Evolutionary conservation across 345 rosid genomes (phyloP).

Genomic region (Hibiscus trionum): DNA sequence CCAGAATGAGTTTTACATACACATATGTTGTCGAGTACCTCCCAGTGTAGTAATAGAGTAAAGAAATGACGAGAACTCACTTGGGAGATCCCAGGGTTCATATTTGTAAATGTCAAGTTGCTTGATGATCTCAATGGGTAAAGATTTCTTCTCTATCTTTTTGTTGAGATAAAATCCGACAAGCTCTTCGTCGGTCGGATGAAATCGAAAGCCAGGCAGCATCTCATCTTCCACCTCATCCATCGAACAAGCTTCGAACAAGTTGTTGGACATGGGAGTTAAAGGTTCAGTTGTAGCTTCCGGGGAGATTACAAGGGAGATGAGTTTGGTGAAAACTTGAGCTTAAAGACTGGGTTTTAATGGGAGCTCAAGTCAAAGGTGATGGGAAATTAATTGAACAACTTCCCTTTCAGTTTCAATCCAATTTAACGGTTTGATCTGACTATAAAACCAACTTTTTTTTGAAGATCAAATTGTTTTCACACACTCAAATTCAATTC

Average conservation of each 20-base stretch:
- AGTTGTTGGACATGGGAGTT: constrained; percentile 1
- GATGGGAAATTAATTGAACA: constrained; percentile 10
- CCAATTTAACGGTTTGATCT: constrained; percentile 27
- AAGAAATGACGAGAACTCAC: constrained; percentile 34
- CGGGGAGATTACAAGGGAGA: not conserved
- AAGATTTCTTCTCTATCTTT: constrained; percentile 53
- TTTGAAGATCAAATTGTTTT: constrained; percentile 20
- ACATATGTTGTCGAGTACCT: too few relatives aligned
- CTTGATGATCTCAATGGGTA: constrained; percentile 74
- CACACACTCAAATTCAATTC: constrained; percentile 6
- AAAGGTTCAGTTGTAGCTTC: not conserved
- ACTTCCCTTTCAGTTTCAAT: constrained; percentile 15
- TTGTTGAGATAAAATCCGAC: constrained; percentile 70
- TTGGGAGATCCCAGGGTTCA: constrained; percentile 98
- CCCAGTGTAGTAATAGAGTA: not conserved
- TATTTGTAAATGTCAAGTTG: constrained; percentile 90
- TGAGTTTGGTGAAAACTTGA: not conserved
- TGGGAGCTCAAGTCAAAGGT: constrained; percentile 8
- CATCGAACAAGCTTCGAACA: constrained; percentile 5
- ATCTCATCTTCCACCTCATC: constrained; percentile 63
- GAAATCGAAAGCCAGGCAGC: constrained; percentile 88
- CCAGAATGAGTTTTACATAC: too few relatives aligned
- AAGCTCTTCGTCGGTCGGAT: constrained; percentile 97
- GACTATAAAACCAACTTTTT: constrained; percentile 20
- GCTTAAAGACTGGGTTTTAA: constrained; percentile 1